Evolutionary conservation across 768 basidiomycete species (phyloP), one percentile per base, ranked within the genome.

Genomic region (Nidularia sp.): DNA sequence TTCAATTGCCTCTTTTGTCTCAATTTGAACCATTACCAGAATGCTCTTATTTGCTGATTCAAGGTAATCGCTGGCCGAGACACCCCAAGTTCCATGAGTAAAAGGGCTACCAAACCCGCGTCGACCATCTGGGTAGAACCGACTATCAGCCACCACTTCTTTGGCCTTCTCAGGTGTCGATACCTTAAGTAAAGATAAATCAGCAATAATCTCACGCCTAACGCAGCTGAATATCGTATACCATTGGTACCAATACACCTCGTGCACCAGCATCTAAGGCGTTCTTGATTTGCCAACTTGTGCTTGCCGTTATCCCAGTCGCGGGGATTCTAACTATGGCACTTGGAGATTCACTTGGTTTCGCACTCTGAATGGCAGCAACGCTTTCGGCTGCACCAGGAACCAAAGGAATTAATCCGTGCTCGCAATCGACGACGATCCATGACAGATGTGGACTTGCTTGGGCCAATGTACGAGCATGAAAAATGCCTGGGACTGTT

Each of bases 211-310:
- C 25, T 44, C 22, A 32, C 18, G 6, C 5, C 25, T 9, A 13
- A 45, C 12, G 9, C 13, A 22, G 25, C n/a, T 48, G 2, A 10
- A 41, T 15, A 22, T 8, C 34, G 51, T 70, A 35, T 57, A 87
- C 84, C 84, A 88, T 84, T 3, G 86, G 86, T 0, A 86, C 80
- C 41, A 89, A 58, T 4, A 87, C 67, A 0, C 86, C 85, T 29
- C 74, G 70, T 13, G 85, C 86, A 4, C 86, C 86, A 0, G 81
- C 80, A 59, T 88, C 86, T 32, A 88, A 73, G 0, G 80, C 85
- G 54, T 82, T 74, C 67, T 88, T 88, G 66, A 88, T 85, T 63
- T 86, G 85, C 84, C 85, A 86, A 51, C 74, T 73, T 2, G 82
- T 81, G 55, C 79, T 77, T 0, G 69, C 68, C 29, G 75, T 78